Base-by-base conservation (phyloP, 192 early-diverging fungal species). In the Cladochytrium replicatum region DNA sequence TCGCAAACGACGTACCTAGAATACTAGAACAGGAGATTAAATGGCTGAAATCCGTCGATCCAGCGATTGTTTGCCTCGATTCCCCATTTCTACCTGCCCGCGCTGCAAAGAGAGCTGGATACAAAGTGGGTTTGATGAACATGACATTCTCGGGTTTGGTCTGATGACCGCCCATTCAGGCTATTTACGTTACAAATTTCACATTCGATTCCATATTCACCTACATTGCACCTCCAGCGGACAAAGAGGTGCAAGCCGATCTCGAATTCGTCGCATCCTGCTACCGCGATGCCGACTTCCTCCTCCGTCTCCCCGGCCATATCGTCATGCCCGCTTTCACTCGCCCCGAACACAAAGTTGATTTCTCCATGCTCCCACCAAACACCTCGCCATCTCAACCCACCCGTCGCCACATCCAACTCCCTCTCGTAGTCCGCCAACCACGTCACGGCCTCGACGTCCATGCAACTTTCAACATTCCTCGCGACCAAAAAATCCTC, bases 151-250 rank as follows among this genome's bases (percentile, higher is more conserved):
- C n/a, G n/a, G n/a, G n/a, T n/a, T n/a, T n/a, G n/a, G n/a, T n/a
- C n/a, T n/a, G n/a, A n/a, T n/a, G n/a, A n/a, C n/a, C n/a, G n/a
- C n/a, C n/a, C 28, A 41, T 75, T 7, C 66, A 65, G 2, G 45
- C 58, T 15, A 29, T 75, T 21, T 15, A 66, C 32, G 47, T 69
- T 9, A 63, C 69, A 17, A 76, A 76, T 41, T 76, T 76, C 37
- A 58, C 70, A 2, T 76, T 76, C 48, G 74, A 76, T 31, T 49
- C 55, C 19, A 72, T 76, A 9, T 68, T 67, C 40, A 52, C 48
- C 3, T 50, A 49, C 31, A 48, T 76, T 19, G 40, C 44, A 3
- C 22, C 19, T 4, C 40, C 23, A 24, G 15, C 44, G 17, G 47
- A 68, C 34, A 27, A 43, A 29, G 26, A 30, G 4, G 48, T 68